Percentiles rank a stretch among this genome's conserved stretches.
Evolutionary conservation across 2,329 filamentous ascomycete species (phyloP).

Genomic region (Venturia effusa): DNA sequence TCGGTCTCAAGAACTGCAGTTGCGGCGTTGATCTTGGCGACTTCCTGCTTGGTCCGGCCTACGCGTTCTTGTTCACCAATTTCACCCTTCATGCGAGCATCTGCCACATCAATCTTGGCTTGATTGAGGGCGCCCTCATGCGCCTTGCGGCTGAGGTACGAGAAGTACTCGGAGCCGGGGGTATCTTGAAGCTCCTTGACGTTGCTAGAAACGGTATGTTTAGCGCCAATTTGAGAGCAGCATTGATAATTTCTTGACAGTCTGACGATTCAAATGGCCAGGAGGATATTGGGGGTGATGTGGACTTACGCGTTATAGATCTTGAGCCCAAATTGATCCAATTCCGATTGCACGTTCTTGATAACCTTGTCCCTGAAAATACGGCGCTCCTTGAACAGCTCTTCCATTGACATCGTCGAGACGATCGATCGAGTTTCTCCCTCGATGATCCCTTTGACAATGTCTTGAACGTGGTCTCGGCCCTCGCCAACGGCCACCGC

Average conservation of each 20-base stretch:
- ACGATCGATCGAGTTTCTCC: conserved; percentile 78
- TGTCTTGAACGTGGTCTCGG: conserved; percentile 64
- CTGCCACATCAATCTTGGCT: conserved; percentile 52
- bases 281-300: neutral
- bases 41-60: conserved; percentile 72
- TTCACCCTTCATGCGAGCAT: conserved; percentile 52
- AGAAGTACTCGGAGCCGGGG: conserved; percentile 71
- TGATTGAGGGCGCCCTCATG: conserved; percentile 80
- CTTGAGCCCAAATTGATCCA: conserved; percentile 68
- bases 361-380: conserved; percentile 61
- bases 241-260: conserved; percentile 17
- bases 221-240: conserved; percentile 33
- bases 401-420: conserved; percentile 85
- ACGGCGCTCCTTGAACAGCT: conserved; percentile 70
- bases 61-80: conserved; percentile 69
- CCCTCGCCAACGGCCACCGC: conserved; percentile 34
- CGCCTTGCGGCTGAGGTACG: conserved; percentile 69
- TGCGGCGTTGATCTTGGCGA: conserved; percentile 78
- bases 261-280: conserved; percentile 15
- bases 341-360: conserved; percentile 60
- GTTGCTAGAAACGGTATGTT: conserved; percentile 43
- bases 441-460: conserved; percentile 84
- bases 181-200: conserved; percentile 83
- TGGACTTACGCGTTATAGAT: conserved; percentile 34
- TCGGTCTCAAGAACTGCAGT: conserved; percentile 79